Percentiles rank a stretch among this genome's conserved stretches.
phyloP scores from a whole-genome alignment of 148 eudicot species.

The Salicornia ramosissima region DNA sequence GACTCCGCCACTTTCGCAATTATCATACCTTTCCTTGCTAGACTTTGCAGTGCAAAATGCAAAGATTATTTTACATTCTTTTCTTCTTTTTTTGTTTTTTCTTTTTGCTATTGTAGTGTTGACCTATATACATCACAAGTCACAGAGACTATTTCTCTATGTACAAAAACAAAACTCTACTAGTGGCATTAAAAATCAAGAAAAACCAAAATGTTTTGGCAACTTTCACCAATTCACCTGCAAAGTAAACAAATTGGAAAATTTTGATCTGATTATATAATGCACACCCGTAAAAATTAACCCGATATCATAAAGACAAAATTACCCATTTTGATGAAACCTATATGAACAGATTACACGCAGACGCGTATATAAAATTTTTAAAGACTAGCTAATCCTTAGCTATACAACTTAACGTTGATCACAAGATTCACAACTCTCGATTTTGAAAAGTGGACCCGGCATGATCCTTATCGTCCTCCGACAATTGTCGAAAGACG shows the following conservation, averaged over 20 bases:
- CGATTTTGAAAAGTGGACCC: neutral
- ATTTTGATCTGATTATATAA: constrained; percentile 7
- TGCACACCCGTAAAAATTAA: constrained; percentile 9
- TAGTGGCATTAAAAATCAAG: too few species aligned
- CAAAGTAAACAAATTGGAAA: neutral
- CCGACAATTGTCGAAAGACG: constrained; percentile 41
- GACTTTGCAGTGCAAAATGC: too few species aligned
- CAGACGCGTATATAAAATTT: neutral
- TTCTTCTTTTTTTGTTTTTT: too few species aligned
- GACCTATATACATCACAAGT: too few species aligned
- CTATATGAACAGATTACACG: constrained; percentile 22
- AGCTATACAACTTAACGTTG: neutral
- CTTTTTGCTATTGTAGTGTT: too few species aligned
- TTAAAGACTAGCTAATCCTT: neutral
- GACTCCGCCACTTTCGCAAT: too few species aligned
- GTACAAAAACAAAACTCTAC: too few species aligned
- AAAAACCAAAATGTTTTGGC: too few species aligned
- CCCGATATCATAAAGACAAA: constrained; percentile 1
- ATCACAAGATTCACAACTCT: constrained; percentile 23
- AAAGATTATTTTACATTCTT: too few species aligned
- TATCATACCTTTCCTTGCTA: too few species aligned
- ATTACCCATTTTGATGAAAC: neutral
- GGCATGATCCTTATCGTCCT: neutral
- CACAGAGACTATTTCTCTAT: too few species aligned
- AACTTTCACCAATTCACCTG: neutral